phyloP scores from a whole-genome alignment of 2,329 filamentous ascomycete species.

The Cytospora chrysosperma region DNA sequence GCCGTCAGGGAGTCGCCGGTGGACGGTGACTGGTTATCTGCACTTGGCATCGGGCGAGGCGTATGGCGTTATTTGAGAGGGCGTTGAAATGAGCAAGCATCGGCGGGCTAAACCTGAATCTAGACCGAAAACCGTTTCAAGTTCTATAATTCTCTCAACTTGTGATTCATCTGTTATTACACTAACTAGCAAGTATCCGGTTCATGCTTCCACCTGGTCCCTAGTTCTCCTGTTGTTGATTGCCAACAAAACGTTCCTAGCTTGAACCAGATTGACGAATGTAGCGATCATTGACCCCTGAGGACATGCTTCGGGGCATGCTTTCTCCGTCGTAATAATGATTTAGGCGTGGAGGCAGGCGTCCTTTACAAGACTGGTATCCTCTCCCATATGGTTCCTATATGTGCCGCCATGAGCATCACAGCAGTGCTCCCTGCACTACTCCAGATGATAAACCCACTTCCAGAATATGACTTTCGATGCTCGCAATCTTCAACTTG shows the following conservation, averaged over 20 bases:
- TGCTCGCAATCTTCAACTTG: neutral
- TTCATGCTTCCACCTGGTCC: neutral
- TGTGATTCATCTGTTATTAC: neutral
- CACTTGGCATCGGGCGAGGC: slow-evolving; percentile 19
- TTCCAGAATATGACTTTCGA: neutral
- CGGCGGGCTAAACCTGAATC: neutral
- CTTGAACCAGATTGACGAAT: neutral
- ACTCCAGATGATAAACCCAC: neutral
- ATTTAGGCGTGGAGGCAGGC: neutral
- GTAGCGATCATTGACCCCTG: neutral
- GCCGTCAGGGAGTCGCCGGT: neutral
- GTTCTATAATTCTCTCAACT: neutral
- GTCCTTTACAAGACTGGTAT: neutral
- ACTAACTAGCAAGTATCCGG: neutral
- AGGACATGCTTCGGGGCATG: neutral
- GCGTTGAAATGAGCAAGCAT: neutral
- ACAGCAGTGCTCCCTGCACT: neutral
- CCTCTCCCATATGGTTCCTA: neutral
- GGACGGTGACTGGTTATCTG: slow-evolving; percentile 13
- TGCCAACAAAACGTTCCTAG: neutral
- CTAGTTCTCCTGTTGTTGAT: neutral
- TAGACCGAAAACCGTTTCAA: neutral
- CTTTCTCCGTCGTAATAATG: neutral
- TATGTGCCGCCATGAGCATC: neutral
- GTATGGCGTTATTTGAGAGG: slow-evolving; percentile 19